phyloP scores from a whole-genome alignment of 805 yeast species.

The Wickerhamomyces hampshirensis region DNA sequence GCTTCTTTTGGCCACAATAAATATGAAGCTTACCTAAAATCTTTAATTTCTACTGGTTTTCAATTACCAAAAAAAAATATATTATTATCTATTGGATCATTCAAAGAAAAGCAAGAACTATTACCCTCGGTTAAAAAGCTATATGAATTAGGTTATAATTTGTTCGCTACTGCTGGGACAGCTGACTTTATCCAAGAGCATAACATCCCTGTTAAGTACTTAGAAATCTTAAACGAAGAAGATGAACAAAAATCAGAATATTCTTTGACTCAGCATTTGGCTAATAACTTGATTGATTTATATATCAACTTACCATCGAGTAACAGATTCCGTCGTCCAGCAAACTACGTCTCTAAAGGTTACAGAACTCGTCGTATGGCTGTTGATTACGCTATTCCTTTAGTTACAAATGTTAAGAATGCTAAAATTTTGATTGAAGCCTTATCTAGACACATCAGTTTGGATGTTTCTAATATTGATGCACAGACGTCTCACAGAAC shows the following conservation, averaged over 20 bases:
- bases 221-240: slow-evolving; percentile 76
- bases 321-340: slow-evolving; percentile 97
- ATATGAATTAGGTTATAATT: slow-evolving; percentile 76
- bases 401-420: slow-evolving; percentile 95
- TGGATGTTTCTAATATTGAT: slow-evolving; percentile 73
- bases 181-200: slow-evolving; percentile 97
- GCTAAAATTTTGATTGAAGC: slow-evolving; percentile 96
- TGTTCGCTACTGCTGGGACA: slow-evolving; percentile 98
- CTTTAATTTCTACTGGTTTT: slow-evolving; percentile 93
- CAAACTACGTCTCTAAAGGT: slow-evolving; percentile 95
- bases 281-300: slow-evolving; percentile 92
- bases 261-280: slow-evolving; percentile 93
- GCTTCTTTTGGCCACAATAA: slow-evolving; percentile 95
- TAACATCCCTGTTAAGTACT: slow-evolving; percentile 87
- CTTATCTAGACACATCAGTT: slow-evolving; percentile 58
- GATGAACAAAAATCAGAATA: slow-evolving; percentile 86
- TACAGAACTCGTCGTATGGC: slow-evolving; percentile 99
- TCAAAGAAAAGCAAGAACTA: slow-evolving; percentile 90
- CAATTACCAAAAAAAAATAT: slow-evolving; percentile 92
- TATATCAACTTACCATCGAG: slow-evolving; percentile 96
- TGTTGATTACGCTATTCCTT: slow-evolving; percentile 95
- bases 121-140: slow-evolving; percentile 82
- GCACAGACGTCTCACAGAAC: slow-evolving; percentile 89
- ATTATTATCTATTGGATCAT: slow-evolving; percentile 91
- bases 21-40: slow-evolving; percentile 95